Percentiles rank a stretch among this genome's conserved stretches.
Conservation (phyloP, 2,329 filamentous ascomycete species). For the Westerdykella ornata region DNA sequence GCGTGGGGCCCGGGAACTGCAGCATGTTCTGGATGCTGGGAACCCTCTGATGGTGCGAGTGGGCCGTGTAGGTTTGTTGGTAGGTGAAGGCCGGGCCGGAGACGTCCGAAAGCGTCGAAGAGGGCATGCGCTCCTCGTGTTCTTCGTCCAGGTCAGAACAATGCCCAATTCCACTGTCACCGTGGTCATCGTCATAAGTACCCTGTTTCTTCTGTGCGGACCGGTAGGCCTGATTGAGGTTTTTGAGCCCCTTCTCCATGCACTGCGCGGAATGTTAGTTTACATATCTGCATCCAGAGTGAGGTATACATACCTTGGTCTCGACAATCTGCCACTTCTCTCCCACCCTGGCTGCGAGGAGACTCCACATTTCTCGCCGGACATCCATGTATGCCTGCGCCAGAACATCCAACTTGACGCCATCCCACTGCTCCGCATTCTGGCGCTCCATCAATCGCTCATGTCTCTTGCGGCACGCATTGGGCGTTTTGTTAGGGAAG, state of each 20-base stretch:
- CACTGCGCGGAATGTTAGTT: constrained; percentile 47
- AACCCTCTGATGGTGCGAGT: constrained; percentile 20
- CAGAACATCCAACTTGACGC: constrained; percentile 64
- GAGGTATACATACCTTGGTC: constrained; percentile 56
- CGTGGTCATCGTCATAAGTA: constrained; percentile 44
- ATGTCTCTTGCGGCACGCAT: constrained; percentile 84
- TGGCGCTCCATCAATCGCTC: constrained; percentile 72
- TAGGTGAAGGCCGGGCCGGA: constrained; percentile 14
- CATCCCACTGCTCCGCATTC: constrained; percentile 72
- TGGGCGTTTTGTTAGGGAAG: constrained; percentile 69
- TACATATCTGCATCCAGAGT: neutral
- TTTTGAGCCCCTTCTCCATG: constrained; percentile 78
- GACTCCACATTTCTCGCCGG: constrained; percentile 74
- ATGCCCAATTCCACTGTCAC: constrained; percentile 63
- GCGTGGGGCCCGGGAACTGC: constrained; percentile 10
- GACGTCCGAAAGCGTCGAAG: constrained; percentile 8
- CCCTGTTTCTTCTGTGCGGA: constrained; percentile 59
- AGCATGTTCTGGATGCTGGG: constrained; percentile 39
- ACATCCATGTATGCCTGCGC: constrained; percentile 73
- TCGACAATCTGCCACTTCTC: constrained; percentile 64
- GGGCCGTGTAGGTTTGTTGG: constrained; percentile 17
- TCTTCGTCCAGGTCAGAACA: constrained; percentile 44
- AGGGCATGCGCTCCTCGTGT: constrained; percentile 29
- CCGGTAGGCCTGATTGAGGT: constrained; percentile 63
- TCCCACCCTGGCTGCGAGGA: constrained; percentile 57